These are phyloP conservation scores for Boletus patriciae DNA, from an alignment of 768 basidiomycete genomes.

Conservation along the genomic window DNA sequence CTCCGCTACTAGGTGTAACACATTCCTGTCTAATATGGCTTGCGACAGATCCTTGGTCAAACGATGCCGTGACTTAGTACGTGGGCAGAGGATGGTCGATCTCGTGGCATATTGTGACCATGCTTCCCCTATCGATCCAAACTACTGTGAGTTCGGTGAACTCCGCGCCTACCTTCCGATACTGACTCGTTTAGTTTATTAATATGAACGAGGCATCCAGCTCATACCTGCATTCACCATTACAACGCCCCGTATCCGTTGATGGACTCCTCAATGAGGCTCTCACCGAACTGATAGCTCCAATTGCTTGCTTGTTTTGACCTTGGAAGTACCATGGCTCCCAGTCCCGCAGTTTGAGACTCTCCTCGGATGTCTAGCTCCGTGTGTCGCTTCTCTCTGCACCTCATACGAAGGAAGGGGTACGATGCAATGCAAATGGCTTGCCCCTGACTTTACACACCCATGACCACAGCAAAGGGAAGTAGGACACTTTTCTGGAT, in stretches of 20 bases:
- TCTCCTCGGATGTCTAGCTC: not conserved
- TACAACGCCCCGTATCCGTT: not conserved
- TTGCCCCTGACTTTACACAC: not conserved
- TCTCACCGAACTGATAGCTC: not conserved
- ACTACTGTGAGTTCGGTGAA: not conserved
- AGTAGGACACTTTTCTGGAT: not conserved
- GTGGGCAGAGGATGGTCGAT: not conserved
- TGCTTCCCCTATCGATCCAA: not conserved
- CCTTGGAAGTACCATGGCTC: not conserved
- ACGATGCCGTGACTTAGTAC: conserved; percentile 6
- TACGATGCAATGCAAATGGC: not conserved
- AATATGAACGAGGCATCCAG: not conserved
- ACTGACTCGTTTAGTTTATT: not conserved
- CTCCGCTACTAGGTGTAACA: conserved; percentile 38
- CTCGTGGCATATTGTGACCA: not conserved
- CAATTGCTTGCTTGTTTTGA: not conserved
- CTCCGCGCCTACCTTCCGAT: not conserved
- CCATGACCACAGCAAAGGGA: not conserved
- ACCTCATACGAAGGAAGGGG: not conserved
- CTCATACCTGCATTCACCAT: not conserved
- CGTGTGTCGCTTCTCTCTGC: not conserved
- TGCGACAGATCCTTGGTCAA: conserved; percentile 57
- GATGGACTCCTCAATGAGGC: not conserved
- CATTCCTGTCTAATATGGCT: conserved; percentile 54
- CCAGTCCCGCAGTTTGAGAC: not conserved